phyloP scores from a whole-genome alignment of 768 basidiomycete genomes.

The Kwoniella sp. region DNA sequence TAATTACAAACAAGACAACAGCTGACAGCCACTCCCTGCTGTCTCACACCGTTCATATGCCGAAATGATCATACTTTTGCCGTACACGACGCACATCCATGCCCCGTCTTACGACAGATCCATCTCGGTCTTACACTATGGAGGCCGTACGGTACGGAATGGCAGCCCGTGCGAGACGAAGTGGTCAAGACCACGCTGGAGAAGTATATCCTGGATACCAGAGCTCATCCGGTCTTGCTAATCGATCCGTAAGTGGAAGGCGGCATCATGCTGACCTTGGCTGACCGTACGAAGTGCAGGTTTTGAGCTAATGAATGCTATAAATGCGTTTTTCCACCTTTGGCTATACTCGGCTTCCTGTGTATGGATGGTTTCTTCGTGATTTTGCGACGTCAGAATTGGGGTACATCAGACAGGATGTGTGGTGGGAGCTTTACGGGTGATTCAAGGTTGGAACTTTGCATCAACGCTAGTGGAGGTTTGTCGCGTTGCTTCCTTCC shows the following conservation, averaged over 20 bases:
- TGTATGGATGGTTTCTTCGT: not conserved
- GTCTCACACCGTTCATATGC: no score
- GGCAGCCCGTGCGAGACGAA: conserved; percentile 53
- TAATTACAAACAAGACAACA: no score
- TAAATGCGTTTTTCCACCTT: not conserved
- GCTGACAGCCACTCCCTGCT: no score
- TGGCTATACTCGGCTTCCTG: not conserved
- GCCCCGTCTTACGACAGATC: conserved; percentile 25
- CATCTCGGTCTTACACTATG: conserved; percentile 49
- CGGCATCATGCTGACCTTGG: not conserved
- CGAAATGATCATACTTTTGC: no score
- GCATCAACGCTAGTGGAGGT: conserved; percentile 51
- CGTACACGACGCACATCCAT: no score
- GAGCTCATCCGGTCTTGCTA: conserved; percentile 42
- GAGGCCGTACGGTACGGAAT: conserved; percentile 38
- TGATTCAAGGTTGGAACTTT: conserved; percentile 54
- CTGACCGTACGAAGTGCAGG: not conserved
- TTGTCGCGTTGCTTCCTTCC: no score
- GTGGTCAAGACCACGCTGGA: conserved; percentile 50
- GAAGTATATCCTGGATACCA: conserved; percentile 39
- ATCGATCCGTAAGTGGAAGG: conserved; percentile 48
- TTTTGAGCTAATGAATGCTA: not conserved
- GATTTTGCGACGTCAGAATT: conserved; percentile 24
- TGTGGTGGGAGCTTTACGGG: conserved; percentile 45
- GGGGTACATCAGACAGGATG: conserved; percentile 54